Evolutionary conservation across 805 yeast genomes (phyloP), one percentile per base, ranked within the genome.

Genomic region (Blastobotrys peoriensis): DNA sequence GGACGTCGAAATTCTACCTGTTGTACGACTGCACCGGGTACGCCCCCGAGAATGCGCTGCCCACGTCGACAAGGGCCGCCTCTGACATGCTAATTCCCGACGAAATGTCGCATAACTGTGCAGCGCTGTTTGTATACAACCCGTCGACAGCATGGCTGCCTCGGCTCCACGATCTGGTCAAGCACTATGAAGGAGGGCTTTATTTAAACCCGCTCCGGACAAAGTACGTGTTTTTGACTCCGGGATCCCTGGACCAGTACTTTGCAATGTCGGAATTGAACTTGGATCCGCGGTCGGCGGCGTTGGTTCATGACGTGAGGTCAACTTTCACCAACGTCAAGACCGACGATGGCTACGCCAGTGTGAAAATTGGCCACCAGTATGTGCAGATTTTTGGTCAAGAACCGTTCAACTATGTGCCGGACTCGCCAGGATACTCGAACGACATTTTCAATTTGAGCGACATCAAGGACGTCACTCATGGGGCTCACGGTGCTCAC

Each of bases 11-110:
- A 45, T 85, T 73, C 58, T 75, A 78, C 48, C 48, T 80, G 40
- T 74, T 86, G 4, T 53, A 77, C 47, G 95, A 87, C 60, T 78
- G 85, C 52, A 83, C 95, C 0, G 81, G 79, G 9, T 79, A 73
- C 56, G 60, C 68, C 23, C 64, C 64, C 6, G 36, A 47, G 2
- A 51, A 54, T 8, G 33, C 58, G 2, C 49, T 63, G 22, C 60
- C 62, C 13, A 46, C 50, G 33, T 54, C 60, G 5, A 66, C 74
- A 38, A 57, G 69, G 37, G 46, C 57, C 0, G 52, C 74, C 5
- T 51, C 78, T 8, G 62, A 65, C 9, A 64, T 64, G 16, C 62
- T 78, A 46, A 68, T 79, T 0, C 84, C 89, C 0, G 70, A 68
- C 2, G 70, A 68, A 34, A 71, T 76, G 54, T 63, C 69, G 38